phyloP scores from a whole-genome alignment of 768 basidiomycete genomes.

The Peribolospora kevripleyi region DNA sequence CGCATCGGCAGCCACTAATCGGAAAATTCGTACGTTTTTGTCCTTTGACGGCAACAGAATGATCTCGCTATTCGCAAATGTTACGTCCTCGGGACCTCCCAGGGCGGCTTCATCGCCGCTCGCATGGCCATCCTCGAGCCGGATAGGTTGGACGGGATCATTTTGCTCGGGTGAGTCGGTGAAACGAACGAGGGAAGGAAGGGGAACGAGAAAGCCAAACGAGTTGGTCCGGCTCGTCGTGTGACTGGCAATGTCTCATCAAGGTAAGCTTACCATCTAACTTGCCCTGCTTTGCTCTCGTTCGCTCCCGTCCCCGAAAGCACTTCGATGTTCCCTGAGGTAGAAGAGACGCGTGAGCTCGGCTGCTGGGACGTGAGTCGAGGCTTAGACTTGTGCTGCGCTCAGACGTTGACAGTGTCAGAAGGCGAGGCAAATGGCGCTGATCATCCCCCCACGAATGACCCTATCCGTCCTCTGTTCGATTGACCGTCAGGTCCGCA shows the following conservation, averaged over 20 bases:
- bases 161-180: too few relatives aligned
- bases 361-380: background rate
- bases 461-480: background rate
- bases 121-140: background rate
- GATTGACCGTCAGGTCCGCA: too few relatives aligned
- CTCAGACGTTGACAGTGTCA: too few relatives aligned
- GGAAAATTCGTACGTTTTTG: background rate
- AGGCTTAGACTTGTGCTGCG: background rate
- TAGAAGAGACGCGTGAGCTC: background rate
- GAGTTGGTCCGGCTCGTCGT: too few relatives aligned
- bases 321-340: background rate
- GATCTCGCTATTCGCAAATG: background rate
- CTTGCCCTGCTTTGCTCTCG: too few relatives aligned
- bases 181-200: too few relatives aligned
- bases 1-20: too few relatives aligned
- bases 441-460: background rate
- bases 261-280: too few relatives aligned
- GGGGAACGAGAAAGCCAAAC: too few relatives aligned
- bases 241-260: too few relatives aligned
- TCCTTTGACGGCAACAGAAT: background rate
- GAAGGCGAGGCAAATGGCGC: too few relatives aligned
- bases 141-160: background rate
- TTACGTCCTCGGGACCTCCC: background rate
- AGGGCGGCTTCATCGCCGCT: background rate
- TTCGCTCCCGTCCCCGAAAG: too few relatives aligned